These are phyloP conservation scores for Ophiobolus disseminans DNA, from an alignment of 2,329 filamentous ascomycete species.

Conservation along the genomic window DNA sequence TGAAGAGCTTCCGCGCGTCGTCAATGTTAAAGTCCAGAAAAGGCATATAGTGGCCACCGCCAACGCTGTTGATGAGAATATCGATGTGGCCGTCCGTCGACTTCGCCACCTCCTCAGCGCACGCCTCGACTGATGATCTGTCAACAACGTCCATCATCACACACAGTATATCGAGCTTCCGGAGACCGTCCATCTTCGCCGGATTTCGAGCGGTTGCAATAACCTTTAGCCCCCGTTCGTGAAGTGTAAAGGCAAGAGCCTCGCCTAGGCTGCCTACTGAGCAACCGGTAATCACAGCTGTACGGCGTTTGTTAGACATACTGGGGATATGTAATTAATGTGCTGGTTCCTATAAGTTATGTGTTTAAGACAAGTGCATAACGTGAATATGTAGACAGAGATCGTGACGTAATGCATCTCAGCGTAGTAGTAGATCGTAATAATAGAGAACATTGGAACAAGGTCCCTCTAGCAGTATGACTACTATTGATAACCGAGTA, in stretches of 20 bases:
- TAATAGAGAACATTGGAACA: too few species aligned
- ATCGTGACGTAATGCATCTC: too few species aligned
- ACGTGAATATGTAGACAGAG: too few species aligned
- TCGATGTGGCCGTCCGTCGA: constrained; percentile 16
- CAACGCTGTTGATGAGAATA: constrained; percentile 54
- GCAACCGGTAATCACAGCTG: background rate
- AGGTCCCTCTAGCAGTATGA: too few species aligned
- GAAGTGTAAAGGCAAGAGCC: background rate
- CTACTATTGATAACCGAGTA: too few species aligned
- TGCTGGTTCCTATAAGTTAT: too few species aligned
- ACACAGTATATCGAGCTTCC: background rate
- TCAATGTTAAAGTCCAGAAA: constrained; percentile 29
- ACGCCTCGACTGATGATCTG: background rate
- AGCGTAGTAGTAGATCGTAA: too few species aligned
- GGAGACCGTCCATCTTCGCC: background rate
- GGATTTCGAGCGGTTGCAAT: background rate
- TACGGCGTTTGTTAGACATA: too few species aligned
- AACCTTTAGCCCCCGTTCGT: background rate
- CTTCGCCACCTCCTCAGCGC: constrained; percentile 9
- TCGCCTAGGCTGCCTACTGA: background rate
- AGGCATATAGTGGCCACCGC: constrained; percentile 41
- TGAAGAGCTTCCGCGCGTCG: constrained; percentile 17
- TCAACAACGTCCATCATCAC: background rate
- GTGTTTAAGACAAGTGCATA: too few species aligned
- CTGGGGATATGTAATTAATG: too few species aligned